These are phyloP conservation scores for Tillandsia fasciculata DNA, from an alignment of 176 grass and related monocot genomes.

Conservation along the genomic window DNA sequence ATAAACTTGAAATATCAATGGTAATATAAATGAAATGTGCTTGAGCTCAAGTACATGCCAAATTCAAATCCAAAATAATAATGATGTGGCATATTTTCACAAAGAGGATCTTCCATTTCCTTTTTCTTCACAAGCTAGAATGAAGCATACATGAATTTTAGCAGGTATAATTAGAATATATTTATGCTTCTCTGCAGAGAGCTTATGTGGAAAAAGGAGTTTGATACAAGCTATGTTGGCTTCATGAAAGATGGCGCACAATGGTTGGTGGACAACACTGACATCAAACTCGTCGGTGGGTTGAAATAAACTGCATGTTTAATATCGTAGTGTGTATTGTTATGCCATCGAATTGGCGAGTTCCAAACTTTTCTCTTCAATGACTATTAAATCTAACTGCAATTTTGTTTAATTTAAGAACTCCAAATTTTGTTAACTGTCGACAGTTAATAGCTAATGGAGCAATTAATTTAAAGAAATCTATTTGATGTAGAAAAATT, in stretches of 20 bases:
- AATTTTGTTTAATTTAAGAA: too few relatives aligned
- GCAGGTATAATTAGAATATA: neutral
- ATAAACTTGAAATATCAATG: too few relatives aligned
- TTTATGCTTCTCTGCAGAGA: constrained; percentile 27
- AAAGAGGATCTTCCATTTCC: neutral
- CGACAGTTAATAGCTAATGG: too few relatives aligned
- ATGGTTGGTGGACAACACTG: constrained; percentile 79
- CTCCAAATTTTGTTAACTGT: too few relatives aligned
- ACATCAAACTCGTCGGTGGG: constrained; percentile 79
- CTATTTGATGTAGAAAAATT: too few relatives aligned
- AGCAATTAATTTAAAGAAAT: too few relatives aligned
- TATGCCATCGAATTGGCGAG: too few relatives aligned
- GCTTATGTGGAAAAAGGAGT: constrained; percentile 86
- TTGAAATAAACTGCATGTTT: neutral
- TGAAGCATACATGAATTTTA: neutral
- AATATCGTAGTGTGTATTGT: neutral
- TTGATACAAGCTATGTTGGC: constrained; percentile 63
- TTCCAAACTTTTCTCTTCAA: too few relatives aligned
- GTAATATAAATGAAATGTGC: too few relatives aligned
- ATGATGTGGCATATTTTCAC: neutral
- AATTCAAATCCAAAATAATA: too few relatives aligned
- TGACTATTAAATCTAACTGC: too few relatives aligned
- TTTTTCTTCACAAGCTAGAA: neutral
- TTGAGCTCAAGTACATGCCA: too few relatives aligned
- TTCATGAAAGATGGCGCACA: constrained; percentile 85